Base-by-base conservation (phyloP, 495 filamentous ascomycete species). In the Immersiella caudata region DNA sequence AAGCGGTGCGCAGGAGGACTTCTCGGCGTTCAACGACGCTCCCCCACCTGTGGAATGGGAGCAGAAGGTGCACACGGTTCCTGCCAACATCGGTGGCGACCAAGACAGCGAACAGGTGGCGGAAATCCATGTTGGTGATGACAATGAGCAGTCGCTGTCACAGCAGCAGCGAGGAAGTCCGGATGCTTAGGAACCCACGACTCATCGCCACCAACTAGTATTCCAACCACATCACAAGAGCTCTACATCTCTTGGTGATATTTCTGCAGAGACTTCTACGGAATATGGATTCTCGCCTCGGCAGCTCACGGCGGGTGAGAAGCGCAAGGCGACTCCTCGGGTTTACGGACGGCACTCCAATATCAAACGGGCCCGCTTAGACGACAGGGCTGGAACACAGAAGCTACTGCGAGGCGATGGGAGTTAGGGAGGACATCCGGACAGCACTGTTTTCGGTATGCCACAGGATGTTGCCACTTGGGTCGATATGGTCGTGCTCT, bases 121-220 rank as follows among this genome's bases (percentile, higher is more conserved):
- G 8, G 82, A 84, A 70, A 84, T 84, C 18, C 80, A 80, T 55
- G 67, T 84, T 9, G 78, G 76, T 35, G 79, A 79, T 29, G 73
- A 74, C 18, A 64, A 69, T 7, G 68, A 71, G 24, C 65, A 70
- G n/a, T 20, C 35, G 26, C 59, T 29, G 18, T 29, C 27, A 46
- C 18, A 65, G 25, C 26, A 69, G 57, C 58, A 35, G 49, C 50
- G 54, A 54, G 25, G 20, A 46, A 20, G 16, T 46, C 61, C 52
- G 46, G 40, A 35, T 52, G 63, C 52, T 52, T 57, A 64, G 65
- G 62, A 40, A 58, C 27, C 29, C 27, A 27, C n/a, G 64, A 33
- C 18, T 36, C 50, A 25, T 55, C 40, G 40, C 40, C 11, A 46
- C 40, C 40, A 46, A 12, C 16, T 12, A 2, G 11, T 18, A 14